These are phyloP conservation scores for Ceratocystis lukuohia DNA, from an alignment of 2,329 filamentous ascomycete genomes.

Conservation along the genomic window DNA sequence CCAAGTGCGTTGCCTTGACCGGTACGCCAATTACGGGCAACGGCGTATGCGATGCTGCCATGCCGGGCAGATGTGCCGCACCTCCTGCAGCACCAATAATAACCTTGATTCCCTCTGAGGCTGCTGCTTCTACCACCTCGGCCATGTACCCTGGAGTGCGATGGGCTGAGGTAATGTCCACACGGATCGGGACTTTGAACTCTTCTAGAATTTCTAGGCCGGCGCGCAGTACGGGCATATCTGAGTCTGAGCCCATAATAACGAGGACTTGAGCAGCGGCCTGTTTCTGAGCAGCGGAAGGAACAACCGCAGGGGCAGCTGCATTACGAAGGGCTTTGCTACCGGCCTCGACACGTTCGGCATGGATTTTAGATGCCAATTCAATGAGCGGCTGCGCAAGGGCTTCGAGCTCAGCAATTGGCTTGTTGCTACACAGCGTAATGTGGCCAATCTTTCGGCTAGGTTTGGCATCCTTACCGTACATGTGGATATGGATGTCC, in stretches of 20 bases:
- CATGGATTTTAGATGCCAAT: constrained; percentile 44
- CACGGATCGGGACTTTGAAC: constrained; percentile 59
- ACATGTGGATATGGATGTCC: constrained; percentile 61
- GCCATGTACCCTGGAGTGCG: constrained; percentile 60
- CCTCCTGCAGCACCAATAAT: constrained; percentile 66
- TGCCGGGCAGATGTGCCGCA: constrained; percentile 61
- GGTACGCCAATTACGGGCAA: constrained; percentile 68
- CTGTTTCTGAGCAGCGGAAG: constrained; percentile 10
- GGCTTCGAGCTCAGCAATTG: constrained; percentile 47
- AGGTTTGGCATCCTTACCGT: constrained; percentile 78
- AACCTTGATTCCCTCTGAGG: constrained; percentile 52
- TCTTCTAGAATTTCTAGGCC: constrained; percentile 53
- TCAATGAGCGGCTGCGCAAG: constrained; percentile 56
- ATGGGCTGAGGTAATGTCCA: constrained; percentile 68
- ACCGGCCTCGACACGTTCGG: constrained; percentile 37
- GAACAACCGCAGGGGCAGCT: constrained; percentile 18
- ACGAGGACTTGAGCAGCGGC: constrained; percentile 45
- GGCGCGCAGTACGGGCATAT: constrained; percentile 53
- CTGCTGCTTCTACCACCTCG: constrained; percentile 49
- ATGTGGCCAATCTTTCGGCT: constrained; percentile 93
- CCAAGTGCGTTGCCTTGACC: constrained; percentile 58
- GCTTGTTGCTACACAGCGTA: constrained; percentile 58
- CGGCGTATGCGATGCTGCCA: constrained; percentile 56
- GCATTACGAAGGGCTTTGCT: constrained; percentile 28
- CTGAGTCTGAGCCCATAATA: constrained; percentile 75